phyloP scores from a whole-genome alignment of 2,329 filamentous ascomycete genomes.

The Apiospora sp. region DNA sequence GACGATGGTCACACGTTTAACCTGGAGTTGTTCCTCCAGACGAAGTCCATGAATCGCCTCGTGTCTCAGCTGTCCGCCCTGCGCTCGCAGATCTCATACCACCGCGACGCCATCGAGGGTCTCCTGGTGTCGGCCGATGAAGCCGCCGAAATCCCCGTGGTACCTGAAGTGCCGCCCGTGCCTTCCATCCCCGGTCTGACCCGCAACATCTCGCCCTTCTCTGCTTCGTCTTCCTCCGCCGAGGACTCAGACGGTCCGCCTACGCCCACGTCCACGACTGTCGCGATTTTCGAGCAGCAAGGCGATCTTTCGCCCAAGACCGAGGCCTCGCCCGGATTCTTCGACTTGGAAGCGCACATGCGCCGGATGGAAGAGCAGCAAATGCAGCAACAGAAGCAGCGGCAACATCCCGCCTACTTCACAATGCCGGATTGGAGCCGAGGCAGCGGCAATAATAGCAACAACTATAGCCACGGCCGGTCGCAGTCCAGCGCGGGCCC shows the following conservation, averaged over 20 bases:
- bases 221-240: not conserved
- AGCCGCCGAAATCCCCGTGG: conserved; percentile 30
- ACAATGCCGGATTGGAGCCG: not conserved
- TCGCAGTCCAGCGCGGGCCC: not conserved
- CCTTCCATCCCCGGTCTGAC: conserved; percentile 23
- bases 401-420: not conserved
- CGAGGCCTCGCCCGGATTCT: not conserved
- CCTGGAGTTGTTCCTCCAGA: conserved; percentile 48
- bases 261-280: conserved; percentile 21
- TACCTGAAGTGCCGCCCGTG: conserved; percentile 27
- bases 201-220: conserved; percentile 26
- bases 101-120: conserved; percentile 55
- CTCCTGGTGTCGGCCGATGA: conserved; percentile 43
- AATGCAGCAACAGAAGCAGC: conserved; percentile 11
- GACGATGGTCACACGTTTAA: conserved; percentile 36
- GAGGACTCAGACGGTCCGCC: conserved; percentile 24
- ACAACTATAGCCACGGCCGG: not conserved
- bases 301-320: not conserved
- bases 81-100: conserved; percentile 56
- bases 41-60: conserved; percentile 57
- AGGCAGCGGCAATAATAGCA: not conserved
- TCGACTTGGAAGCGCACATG: conserved; percentile 17
- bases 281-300: conserved; percentile 6
- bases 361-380: conserved; percentile 1
- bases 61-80: conserved; percentile 57